Base-by-base conservation (phyloP, 2,329 filamentous ascomycete genomes). In the Arthrobotrys conoides region DNA sequence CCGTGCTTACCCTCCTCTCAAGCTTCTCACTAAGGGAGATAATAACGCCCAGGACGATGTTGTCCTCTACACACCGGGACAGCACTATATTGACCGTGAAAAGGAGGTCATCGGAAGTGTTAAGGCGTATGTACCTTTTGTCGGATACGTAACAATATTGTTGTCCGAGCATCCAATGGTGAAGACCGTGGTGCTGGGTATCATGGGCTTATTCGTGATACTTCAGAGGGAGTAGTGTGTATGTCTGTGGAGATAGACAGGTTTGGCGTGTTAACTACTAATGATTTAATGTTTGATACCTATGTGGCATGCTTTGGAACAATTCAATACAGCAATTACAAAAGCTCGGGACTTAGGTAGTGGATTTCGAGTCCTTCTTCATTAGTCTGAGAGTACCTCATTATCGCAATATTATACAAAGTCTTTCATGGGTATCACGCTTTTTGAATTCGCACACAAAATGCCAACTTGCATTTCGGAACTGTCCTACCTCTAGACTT, bases 81-180 rank as follows among this genome's bases (percentile, higher is more conserved):
- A 99, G 85, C 92, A 93, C 83, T 97, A 93, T 84, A 88, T 99
- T 55, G 91, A 92, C 84, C 89, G 96, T 76, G 85, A 87, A 81
- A 89, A 92, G 83, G 95, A 98, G 83, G 94, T 99, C 71, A 93
- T 99, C 72, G 96, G 96, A 55, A 97, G 92, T 81, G 96, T 98
- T 5, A 87, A 96, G 10, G 96, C 89, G 44, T 99, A 96, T 84
- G 91, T 98, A 72, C 96, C 96, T 0, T 96, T 96, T 83, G 94
- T 98, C 14, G 96, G 96, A 81, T 98, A 98, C 83, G 94, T 98
- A 55, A 99, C 96, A 0, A 99, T 99, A 82, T 87, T 98, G 85
- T 87, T 99, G 80, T 96, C 93, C 80, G 96, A 99, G 84, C 91
- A 99, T 84, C 96, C 96, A 5, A 98, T 95, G 95, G 85, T 98